A percentile compares a stretch with the other conserved stretches of the same genome.
These are phyloP conservation scores for Ogataea populi-albae DNA, from an alignment of 805 yeast genomes.

Conservation along the genomic window DNA sequence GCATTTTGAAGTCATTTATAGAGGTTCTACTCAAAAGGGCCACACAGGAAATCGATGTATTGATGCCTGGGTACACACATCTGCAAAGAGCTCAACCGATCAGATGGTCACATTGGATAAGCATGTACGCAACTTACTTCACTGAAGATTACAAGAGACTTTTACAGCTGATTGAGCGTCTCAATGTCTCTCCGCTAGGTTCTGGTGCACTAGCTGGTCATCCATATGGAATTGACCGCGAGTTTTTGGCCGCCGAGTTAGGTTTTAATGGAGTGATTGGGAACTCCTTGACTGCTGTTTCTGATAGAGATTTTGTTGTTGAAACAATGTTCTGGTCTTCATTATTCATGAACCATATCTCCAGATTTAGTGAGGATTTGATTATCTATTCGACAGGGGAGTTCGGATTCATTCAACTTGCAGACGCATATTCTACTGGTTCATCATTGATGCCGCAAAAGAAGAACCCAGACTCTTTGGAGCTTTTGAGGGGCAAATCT, in stretches of 20 bases:
- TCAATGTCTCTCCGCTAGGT: conserved; percentile 89
- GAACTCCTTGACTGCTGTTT: conserved; percentile 93
- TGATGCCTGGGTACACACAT: conserved; percentile 99
- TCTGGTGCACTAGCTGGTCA: conserved; percentile 99
- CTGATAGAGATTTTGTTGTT: conserved; percentile 96
- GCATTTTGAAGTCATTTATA: conserved; percentile 60
- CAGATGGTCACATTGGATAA: conserved; percentile 98
- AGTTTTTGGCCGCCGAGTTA: conserved; percentile 73
- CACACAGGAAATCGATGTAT: conserved; percentile 76
- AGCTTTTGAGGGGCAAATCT: conserved; percentile 91
- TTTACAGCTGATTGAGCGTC: conserved; percentile 72
- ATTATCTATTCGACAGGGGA: conserved; percentile 97
- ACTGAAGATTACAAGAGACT: conserved; percentile 87
- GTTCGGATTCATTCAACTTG: conserved; percentile 88
- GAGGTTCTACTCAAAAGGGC: conserved; percentile 71
- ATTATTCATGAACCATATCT: conserved; percentile 90
- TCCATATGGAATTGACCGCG: conserved; percentile 98
- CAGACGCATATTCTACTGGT: conserved; percentile 98
- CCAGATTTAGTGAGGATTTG: conserved; percentile 91
- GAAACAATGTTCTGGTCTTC: conserved; percentile 96
- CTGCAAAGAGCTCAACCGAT: conserved; percentile 99
- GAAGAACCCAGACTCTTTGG: conserved; percentile 96
- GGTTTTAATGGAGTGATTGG: conserved; percentile 89
- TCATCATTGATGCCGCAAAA: conserved; percentile 98
- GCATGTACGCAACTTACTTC: conserved; percentile 92